Percentiles rank a stretch among this genome's conserved stretches.
These are phyloP conservation scores for Ophiocytium majus DNA, from an alignment of 352 stramenopile species.

Conservation along the genomic window DNA sequence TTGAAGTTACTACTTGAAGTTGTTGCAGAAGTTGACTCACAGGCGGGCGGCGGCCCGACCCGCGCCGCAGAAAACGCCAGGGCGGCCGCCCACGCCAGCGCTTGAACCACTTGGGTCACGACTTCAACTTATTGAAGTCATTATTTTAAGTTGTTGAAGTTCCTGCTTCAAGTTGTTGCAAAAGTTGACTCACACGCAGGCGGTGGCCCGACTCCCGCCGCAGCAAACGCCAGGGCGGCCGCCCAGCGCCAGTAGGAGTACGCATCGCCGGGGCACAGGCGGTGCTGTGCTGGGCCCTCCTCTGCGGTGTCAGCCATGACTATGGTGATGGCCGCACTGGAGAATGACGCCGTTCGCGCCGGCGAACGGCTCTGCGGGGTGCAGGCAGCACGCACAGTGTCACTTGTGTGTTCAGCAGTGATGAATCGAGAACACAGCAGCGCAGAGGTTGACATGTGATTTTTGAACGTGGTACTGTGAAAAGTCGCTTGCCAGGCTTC, in stretches of 20 bases:
- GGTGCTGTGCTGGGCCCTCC: background rate
- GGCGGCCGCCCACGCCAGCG: background rate
- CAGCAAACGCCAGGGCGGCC: background rate
- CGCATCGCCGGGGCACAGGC: background rate
- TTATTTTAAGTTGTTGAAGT: too few relatives aligned
- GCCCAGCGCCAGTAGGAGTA: constrained; percentile 13
- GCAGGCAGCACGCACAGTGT: too few relatives aligned
- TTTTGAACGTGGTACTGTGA: too few relatives aligned
- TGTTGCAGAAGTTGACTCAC: background rate
- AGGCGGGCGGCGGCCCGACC: background rate
- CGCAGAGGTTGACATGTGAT: too few relatives aligned
- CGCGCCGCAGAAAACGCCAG: background rate
- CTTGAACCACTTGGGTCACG: background rate
- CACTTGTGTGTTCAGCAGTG: too few relatives aligned
- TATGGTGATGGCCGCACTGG: background rate
- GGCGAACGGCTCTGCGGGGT: too few relatives aligned
- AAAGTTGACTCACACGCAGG: background rate
- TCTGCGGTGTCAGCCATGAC: background rate
- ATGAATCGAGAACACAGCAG: too few relatives aligned
- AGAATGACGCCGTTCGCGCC: background rate
- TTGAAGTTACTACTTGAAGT: too few relatives aligned
- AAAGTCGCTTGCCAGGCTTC: too few relatives aligned
- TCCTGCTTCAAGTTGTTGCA: too few relatives aligned
- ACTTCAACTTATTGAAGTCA: background rate
- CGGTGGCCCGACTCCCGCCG: background rate